Evolutionary conservation across 495 filamentous ascomycete genomes (phyloP), one percentile per base, ranked within the genome.

Genomic region (Penicillium lagena): DNA sequence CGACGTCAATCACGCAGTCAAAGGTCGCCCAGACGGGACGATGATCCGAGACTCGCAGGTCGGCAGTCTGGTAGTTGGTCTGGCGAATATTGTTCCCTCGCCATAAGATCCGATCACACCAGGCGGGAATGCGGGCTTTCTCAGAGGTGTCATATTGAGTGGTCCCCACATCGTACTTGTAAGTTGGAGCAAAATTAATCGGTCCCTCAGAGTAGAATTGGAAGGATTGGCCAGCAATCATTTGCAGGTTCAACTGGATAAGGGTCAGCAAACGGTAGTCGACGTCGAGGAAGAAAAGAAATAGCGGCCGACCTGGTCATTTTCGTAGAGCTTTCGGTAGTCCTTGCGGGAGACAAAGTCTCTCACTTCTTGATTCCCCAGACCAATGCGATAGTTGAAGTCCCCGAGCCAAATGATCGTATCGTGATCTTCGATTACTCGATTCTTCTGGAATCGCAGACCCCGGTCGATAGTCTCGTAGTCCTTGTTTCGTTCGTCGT

Each of bases 391-490:
- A 67, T 99, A 99, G 56, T 99, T 99, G 70, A 99, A 99, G 63
- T 99, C 93, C 7, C 93, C 93, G 36, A 96, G 75, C 94, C 94
- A 99, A 46, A 99, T 86, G n/a, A 97, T 81, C 17, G 81, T 82
- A 59, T 96, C 87, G 58, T 99, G 93, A 59, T 95, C 83, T 45
- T 91, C 85, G 47, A 99, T 96, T 17, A 81, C 76, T 43, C 90
- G 73, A 56, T 94, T 95, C 45, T 87, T 78, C 56, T 95, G 90
- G 56, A 98, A 99, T 43, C 87, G 77, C 14, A 99, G 66, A 17
- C 93, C 93, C 46, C 84, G 75, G 55, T 83, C 82, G 49, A 97
- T 97, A 10, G 89, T 97, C 14, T 79, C 76, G 51, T 95, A 97
- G 60, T 99, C 94, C 42, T 80, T 80, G 53, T 96, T 97, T 50